A percentile compares a stretch with the other conserved stretches of the same genome.
phyloP scores from a whole-genome alignment of 108 stramenopile genomes.

The Halocafeteria seosinensis region DNA sequence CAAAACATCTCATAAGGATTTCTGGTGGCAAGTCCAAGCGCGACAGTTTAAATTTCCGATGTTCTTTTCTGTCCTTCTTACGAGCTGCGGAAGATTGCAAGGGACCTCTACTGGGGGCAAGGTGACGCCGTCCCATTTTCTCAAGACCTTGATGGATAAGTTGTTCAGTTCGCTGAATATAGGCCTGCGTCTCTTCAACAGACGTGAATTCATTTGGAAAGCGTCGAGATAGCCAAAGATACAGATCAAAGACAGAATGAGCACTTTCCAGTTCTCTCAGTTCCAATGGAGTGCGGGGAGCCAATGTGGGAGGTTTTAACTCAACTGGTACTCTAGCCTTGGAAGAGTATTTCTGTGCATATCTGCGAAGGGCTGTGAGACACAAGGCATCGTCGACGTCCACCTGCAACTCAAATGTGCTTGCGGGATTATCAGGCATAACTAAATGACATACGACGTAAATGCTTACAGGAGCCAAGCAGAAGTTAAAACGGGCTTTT shows the following conservation, averaged over 20 bases:
- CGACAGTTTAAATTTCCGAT: too few species aligned
- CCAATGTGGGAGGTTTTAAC: neutral
- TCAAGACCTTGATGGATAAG: too few species aligned
- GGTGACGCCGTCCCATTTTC: too few species aligned
- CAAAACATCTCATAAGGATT: too few species aligned
- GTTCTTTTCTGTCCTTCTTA: too few species aligned
- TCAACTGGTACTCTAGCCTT: neutral
- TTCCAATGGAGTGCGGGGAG: neutral
- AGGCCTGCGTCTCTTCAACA: too few species aligned
- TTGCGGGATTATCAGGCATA: neutral
- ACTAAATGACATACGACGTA: neutral
- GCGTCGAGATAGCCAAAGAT: neutral
- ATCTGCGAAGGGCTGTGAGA: neutral
- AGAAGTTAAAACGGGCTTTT: neutral
- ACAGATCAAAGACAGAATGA: neutral
- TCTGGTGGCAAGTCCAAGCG: too few species aligned
- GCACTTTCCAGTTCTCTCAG: neutral
- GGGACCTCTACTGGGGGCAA: too few species aligned
- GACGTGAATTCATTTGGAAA: neutral
- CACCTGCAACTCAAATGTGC: neutral
- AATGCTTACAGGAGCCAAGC: neutral
- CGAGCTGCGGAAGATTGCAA: too few species aligned
- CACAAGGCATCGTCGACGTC: neutral
- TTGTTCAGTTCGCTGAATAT: too few species aligned
- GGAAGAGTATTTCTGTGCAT: neutral